Conservation (phyloP, 805 yeast species). For the Pichia thaimueangensis region DNA sequence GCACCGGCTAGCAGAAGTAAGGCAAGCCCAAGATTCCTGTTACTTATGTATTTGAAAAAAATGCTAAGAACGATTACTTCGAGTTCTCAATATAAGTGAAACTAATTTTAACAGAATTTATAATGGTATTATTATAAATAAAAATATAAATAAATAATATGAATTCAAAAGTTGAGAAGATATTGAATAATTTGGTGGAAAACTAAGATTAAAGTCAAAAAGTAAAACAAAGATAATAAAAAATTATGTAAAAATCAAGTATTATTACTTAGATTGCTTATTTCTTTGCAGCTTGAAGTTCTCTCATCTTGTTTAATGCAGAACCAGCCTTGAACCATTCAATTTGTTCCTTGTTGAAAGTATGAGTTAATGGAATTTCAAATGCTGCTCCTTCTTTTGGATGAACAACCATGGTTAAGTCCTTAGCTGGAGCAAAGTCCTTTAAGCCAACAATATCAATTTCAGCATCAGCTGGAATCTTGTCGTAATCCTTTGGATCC, state of each 20-base stretch:
- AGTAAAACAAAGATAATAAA: constrained; percentile 4
- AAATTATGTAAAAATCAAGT: neutral
- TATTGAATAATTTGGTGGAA: constrained; percentile 6
- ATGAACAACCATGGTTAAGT: constrained; percentile 69
- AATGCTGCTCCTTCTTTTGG: constrained; percentile 74
- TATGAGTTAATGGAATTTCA: constrained; percentile 90
- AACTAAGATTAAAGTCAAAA: too few relatives aligned
- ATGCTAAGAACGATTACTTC: too few relatives aligned
- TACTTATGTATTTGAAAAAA: too few relatives aligned
- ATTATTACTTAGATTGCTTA: constrained; percentile 1
- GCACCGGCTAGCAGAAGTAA: too few relatives aligned
- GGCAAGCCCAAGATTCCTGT: too few relatives aligned
- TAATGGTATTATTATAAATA: too few relatives aligned
- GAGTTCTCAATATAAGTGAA: too few relatives aligned
- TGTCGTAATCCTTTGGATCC: constrained; percentile 86
- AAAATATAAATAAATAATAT: too few relatives aligned
- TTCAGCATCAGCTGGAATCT: constrained; percentile 84
- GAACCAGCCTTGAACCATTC: constrained; percentile 99
- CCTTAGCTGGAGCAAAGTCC: constrained; percentile 88
- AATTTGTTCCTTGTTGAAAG: constrained; percentile 93
- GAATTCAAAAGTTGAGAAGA: too few relatives aligned
- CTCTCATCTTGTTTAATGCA: constrained; percentile 85
- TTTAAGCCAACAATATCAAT: constrained; percentile 82
- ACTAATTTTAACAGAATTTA: too few relatives aligned
- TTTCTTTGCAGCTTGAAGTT: constrained; percentile 14